These are phyloP conservation scores for Lophiotrema nucula DNA, from an alignment of 495 filamentous ascomycete species.

Conservation along the genomic window DNA sequence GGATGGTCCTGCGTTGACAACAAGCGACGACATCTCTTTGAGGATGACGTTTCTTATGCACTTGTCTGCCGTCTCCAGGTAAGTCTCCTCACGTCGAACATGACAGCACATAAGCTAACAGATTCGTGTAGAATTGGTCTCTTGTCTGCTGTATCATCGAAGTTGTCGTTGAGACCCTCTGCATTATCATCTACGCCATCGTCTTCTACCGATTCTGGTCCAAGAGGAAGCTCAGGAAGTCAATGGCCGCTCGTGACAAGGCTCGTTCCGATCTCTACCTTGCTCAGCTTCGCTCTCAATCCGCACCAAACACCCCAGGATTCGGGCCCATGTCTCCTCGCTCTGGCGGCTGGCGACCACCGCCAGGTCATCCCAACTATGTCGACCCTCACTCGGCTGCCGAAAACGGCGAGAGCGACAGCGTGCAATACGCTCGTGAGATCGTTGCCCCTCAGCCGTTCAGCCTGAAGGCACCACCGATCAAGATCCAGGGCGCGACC, in stretches of 20 bases:
- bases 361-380: slow-evolving; percentile 37
- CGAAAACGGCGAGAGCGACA: slow-evolving; percentile 53
- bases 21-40: slow-evolving; percentile 69
- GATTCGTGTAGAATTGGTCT: slow-evolving; percentile 74
- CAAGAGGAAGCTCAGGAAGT: slow-evolving; percentile 90
- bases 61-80: slow-evolving; percentile 95
- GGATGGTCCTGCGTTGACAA: slow-evolving; percentile 95
- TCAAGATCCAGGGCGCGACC: slow-evolving; percentile 70
- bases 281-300: slow-evolving; percentile 87
- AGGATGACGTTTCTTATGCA: slow-evolving; percentile 76
- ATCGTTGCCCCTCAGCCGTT: slow-evolving; percentile 61
- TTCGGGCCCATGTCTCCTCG: slow-evolving; percentile 55
- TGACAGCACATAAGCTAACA: slow-evolving; percentile 20
- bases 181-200: slow-evolving; percentile 87
- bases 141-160: slow-evolving; percentile 97
- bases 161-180: slow-evolving; percentile 86
- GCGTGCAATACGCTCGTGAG: slow-evolving; percentile 38
- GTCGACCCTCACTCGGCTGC: slow-evolving; percentile 54
- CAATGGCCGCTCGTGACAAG: slow-evolving; percentile 92
- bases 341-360: slow-evolving; percentile 43
- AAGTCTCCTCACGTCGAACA: slow-evolving; percentile 35
- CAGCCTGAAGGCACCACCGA: slow-evolving; percentile 79
- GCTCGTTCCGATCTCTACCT: slow-evolving; percentile 94
- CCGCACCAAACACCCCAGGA: slow-evolving; percentile 90
- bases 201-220: slow-evolving; percentile 96